Percentiles rank a stretch among this genome's conserved stretches.
Evolutionary conservation across 495 filamentous ascomycete genomes (phyloP).

Genomic region (Daldinia caldariorum): DNA sequence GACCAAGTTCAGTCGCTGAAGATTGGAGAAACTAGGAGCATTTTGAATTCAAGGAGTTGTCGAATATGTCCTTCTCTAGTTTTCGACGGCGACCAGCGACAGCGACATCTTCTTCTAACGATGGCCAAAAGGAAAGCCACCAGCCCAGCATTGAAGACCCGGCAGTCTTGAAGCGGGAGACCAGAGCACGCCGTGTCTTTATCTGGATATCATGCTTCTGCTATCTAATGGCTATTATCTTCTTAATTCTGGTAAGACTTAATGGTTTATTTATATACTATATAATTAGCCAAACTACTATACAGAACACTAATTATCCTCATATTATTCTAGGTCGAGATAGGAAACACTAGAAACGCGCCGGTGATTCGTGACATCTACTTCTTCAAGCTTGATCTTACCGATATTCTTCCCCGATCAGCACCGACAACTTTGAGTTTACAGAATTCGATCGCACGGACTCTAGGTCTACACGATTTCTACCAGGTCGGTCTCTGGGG

Average conservation of each 20-base stretch:
- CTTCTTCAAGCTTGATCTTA: constrained; percentile 85
- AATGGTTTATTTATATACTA: neutral
- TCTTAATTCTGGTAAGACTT: constrained; percentile 72
- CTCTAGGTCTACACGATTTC: constrained; percentile 90
- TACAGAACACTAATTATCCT: constrained; percentile 23
- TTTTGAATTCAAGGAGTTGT: constrained; percentile 9
- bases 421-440: constrained; percentile 75
- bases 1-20: neutral
- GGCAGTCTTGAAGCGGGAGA: constrained; percentile 60
- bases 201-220: constrained; percentile 70
- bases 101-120: constrained; percentile 24
- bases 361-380: constrained; percentile 73
- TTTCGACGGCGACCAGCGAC: constrained; percentile 34
- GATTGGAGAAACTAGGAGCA: constrained; percentile 7
- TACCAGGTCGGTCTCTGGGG: constrained; percentile 93
- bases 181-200: constrained; percentile 63
- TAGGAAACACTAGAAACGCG: constrained; percentile 72
- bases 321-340: constrained; percentile 59
- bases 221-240: constrained; percentile 77
- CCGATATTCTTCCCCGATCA: constrained; percentile 79
- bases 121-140: constrained; percentile 35
- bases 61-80: constrained; percentile 34
- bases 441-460: constrained; percentile 89
- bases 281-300: neutral
- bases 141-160: constrained; percentile 22